Percentiles rank a stretch among this genome's conserved stretches.
phyloP scores from a whole-genome alignment of 2,329 filamentous ascomycete species.

The Fusarium beomiforme region DNA sequence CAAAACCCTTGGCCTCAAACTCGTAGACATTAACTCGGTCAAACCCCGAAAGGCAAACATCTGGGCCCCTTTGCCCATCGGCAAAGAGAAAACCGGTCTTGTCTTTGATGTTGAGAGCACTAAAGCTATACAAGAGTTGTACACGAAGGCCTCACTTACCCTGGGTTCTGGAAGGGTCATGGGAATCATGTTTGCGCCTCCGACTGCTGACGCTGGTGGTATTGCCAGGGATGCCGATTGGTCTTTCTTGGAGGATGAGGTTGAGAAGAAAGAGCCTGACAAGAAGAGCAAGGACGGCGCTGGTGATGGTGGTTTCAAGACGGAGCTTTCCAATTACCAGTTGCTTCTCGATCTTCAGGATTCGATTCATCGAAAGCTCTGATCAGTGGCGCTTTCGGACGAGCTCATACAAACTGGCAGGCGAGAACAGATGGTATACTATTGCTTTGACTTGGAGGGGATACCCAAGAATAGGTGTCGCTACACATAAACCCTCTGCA shows the following conservation, averaged over 20 bases:
- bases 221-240: conserved; percentile 2
- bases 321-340: too few species aligned
- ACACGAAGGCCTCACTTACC: neutral
- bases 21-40: neutral
- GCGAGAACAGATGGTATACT: neutral
- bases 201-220: neutral
- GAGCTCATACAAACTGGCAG: neutral
- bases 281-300: neutral
- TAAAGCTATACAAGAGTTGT: neutral
- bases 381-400: neutral
- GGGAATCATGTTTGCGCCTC: conserved; percentile 19
- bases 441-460: neutral
- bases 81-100: neutral
- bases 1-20: neutral
- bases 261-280: too few species aligned
- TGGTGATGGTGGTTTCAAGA: neutral
- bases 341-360: neutral
- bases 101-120: neutral
- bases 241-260: neutral
- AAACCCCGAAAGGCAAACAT: neutral
- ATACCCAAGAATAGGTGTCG: neutral
- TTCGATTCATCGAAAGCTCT: neutral
- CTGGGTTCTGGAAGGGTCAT: neutral
- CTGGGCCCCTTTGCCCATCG: conserved; percentile 3
- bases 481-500: neutral